These are phyloP conservation scores for Metarhizium sp. DNA, from an alignment of 2,329 filamentous ascomycete species.

Conservation along the genomic window DNA sequence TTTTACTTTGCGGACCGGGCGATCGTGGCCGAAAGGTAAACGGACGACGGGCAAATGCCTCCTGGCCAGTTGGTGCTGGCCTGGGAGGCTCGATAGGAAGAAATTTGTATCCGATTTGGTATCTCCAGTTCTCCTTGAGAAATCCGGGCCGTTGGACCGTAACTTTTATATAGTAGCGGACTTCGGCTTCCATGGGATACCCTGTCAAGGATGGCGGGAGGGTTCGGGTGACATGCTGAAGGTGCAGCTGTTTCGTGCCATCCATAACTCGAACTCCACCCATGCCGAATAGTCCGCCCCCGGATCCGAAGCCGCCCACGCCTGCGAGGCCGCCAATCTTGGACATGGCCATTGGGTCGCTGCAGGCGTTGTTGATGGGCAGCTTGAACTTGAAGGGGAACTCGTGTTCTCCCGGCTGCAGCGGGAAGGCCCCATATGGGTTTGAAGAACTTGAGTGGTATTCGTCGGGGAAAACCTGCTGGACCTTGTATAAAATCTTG, in stretches of 20 bases:
- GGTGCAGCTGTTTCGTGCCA: constrained; percentile 51
- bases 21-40: constrained; percentile 44
- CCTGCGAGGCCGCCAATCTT: constrained; percentile 44
- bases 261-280: constrained; percentile 52
- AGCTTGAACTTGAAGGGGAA: constrained; percentile 75
- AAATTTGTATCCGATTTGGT: constrained; percentile 65
- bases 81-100: constrained; percentile 87
- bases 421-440: constrained; percentile 41
- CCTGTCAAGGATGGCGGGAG: constrained; percentile 84
- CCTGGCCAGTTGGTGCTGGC: constrained; percentile 55
- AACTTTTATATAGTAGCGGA: constrained; percentile 92
- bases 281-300: constrained; percentile 36
- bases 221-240: constrained; percentile 70
- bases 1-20: constrained; percentile 20
- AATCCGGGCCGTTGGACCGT: constrained; percentile 82
- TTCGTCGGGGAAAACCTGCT: constrained; percentile 61
- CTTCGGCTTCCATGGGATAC: constrained; percentile 79
- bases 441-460: constrained; percentile 30
- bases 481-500: constrained; percentile 67
- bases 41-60: constrained; percentile 73
- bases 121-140: constrained; percentile 82
- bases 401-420: constrained; percentile 61
- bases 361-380: constrained; percentile 66
- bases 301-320: constrained; percentile 39
- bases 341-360: constrained; percentile 42